A percentile compares a stretch with the other conserved stretches of the same genome.
These are phyloP conservation scores for Nicotiana paniculata DNA, from an alignment of 257 asterid genomes.

Conservation along the genomic window DNA sequence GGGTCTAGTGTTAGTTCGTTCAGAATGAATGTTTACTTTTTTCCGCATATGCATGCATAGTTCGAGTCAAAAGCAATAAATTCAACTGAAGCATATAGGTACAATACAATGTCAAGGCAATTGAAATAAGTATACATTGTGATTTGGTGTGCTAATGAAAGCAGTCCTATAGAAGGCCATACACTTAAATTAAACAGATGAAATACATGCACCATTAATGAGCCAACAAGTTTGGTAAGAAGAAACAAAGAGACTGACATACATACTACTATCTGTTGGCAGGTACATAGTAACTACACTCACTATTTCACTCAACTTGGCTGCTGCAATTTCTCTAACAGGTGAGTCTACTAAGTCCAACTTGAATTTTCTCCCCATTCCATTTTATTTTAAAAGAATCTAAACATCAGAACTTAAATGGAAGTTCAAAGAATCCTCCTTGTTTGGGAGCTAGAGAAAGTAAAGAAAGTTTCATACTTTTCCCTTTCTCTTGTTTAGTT, in stretches of 20 bases:
- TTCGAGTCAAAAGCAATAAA: too few species aligned
- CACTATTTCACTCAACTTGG: conserved; percentile 44
- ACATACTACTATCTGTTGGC: conserved; percentile 14
- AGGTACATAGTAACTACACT: conserved; percentile 53
- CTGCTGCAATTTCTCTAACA: conserved; percentile 42
- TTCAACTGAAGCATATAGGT: too few species aligned
- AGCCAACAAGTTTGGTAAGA: too few species aligned
- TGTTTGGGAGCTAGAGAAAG: neutral
- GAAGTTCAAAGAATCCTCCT: neutral
- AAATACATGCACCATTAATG: too few species aligned
- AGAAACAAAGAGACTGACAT: too few species aligned
- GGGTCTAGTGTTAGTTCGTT: neutral
- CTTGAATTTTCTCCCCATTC: neutral
- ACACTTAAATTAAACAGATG: too few species aligned
- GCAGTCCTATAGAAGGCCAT: too few species aligned
- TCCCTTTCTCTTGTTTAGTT: neutral
- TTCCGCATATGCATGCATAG: neutral
- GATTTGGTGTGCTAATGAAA: too few species aligned
- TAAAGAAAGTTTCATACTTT: neutral
- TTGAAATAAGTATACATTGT: too few species aligned
- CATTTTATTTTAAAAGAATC: neutral
- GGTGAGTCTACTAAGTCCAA: conserved; percentile 24
- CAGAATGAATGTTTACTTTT: neutral
- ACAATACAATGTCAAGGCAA: too few species aligned
- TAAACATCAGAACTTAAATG: neutral